Base-by-base conservation (phyloP, 768 basidiomycete genomes). In the Filobasidium wieringae region DNA sequence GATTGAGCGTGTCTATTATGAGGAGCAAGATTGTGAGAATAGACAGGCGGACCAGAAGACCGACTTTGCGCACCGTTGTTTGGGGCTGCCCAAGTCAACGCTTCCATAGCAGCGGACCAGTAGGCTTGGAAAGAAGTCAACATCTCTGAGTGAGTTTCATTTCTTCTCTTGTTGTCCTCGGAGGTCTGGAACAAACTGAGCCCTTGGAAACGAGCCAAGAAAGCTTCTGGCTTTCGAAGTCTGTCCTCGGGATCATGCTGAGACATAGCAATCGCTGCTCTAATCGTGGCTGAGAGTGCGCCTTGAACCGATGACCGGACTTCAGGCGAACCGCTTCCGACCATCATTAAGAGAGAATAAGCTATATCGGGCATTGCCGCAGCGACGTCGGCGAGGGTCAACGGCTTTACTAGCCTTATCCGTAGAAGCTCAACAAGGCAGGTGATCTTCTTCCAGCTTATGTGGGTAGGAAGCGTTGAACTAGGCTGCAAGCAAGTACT, bases 311-410 rank as follows among this genome's bases (percentile, higher is more conserved):
- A 36, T 8, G 47, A 37, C 15, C 56, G 56, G 1, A 57, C 37
- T 29, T 57, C 50, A 12, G 49, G 33, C 15, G 56, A 30, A 4
- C 56, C 56, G 1, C 37, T 17, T 0, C 56, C 56, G n/a, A 49
- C 56, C 24, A 31, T 51, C 56, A 57, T 57, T 7, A 57, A 33
- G 8, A 57, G 29, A 30, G 49, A 17, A 36, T 43, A 57, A 36
- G 26, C 37, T 34, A 57, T 37, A 22, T 57, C 56, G 1, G 56
- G 56, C 4, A 57, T 26, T 2, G 56, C 56, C 1, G 50, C 34
- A 17, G 50, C 49, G 19, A 57, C 24, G 39, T 57, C 56, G 33
- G 47, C 50, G 22, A 50, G 47, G 17, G 56, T 47, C 17, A 43
- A 37, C 3, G 56, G 50, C 15, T 47, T 50, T 15, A 50, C 39